A percentile compares a stretch with the other conserved stretches of the same genome.
Conservation (phyloP, 225 moss, liverwort and hornwort species). For the Climacium dendroides region DNA sequence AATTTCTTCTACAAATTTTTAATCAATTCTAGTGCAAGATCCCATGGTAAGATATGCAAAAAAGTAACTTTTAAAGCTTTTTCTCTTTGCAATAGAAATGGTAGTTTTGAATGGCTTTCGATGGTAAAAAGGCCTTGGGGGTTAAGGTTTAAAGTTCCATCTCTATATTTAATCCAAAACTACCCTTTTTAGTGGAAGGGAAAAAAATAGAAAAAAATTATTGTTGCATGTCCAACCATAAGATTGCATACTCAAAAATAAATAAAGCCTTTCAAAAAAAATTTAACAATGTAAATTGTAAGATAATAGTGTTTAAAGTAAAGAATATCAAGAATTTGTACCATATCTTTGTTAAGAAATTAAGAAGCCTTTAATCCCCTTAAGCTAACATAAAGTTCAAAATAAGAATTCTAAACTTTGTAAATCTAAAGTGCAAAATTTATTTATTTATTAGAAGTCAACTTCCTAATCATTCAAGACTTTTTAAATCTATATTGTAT, state of each 20-base stretch:
- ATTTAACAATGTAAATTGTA: background rate
- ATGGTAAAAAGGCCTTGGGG: too few species aligned
- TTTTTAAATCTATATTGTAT: background rate
- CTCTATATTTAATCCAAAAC: too few species aligned
- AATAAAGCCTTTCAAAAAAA: background rate
- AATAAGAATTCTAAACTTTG: too few species aligned
- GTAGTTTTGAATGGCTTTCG: fast-evolving
- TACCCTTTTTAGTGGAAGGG: fast-evolving
- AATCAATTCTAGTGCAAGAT: too few species aligned
- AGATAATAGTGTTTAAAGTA: background rate
- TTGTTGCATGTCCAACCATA: fast-evolving
- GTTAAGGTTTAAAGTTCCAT: background rate
- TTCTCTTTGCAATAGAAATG: too few species aligned
- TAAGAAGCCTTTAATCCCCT: background rate
- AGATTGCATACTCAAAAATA: background rate
- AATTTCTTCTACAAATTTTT: too few species aligned
- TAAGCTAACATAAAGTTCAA: background rate
- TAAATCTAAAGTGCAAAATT: background rate
- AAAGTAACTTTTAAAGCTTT: too few species aligned
- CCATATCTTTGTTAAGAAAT: background rate
- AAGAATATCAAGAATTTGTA: fast-evolving
- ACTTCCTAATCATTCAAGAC: background rate
- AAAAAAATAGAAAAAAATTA: background rate
- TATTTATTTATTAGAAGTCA: background rate
- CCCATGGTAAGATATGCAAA: too few species aligned